These are phyloP conservation scores for Bryoerythrophyllum caledonicum DNA, from an alignment of 225 moss, liverwort and hornwort genomes.

Conservation along the genomic window DNA sequence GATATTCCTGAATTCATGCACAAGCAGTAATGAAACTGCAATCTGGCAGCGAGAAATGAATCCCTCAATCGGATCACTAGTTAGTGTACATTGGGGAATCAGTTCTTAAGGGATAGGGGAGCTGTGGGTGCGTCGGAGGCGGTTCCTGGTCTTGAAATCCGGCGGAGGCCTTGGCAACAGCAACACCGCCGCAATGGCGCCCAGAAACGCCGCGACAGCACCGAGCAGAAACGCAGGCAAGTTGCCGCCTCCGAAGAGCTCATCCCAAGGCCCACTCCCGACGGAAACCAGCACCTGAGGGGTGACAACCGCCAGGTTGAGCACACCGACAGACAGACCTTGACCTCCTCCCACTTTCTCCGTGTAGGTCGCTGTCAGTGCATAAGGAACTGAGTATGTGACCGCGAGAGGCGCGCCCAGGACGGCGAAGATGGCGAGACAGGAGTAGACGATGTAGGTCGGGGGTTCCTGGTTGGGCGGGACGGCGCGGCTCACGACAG, in stretches of 20 bases:
- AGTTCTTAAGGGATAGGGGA: conserved; percentile 57
- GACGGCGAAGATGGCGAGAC: conserved; percentile 55
- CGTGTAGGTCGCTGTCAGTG: conserved; percentile 66
- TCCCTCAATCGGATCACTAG: background rate
- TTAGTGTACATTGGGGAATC: background rate
- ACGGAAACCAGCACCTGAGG: conserved; percentile 70
- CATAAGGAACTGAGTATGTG: conserved; percentile 73
- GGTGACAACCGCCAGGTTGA: conserved; percentile 69
- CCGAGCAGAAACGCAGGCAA: conserved; percentile 69
- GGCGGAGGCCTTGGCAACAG: conserved; percentile 65
- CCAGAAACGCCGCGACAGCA: conserved; percentile 45
- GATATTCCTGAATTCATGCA: background rate
- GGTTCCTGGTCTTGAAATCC: conserved; percentile 44
- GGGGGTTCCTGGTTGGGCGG: conserved; percentile 33
- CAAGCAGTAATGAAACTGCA: background rate
- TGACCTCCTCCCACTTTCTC: conserved; percentile 73
- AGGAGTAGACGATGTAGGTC: conserved; percentile 25
- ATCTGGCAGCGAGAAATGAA: background rate
- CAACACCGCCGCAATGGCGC: conserved; percentile 53
- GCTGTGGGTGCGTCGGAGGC: conserved; percentile 60
- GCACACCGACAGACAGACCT: conserved; percentile 71
- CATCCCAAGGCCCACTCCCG: conserved; percentile 71
- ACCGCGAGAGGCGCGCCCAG: conserved; percentile 71
- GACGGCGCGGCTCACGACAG: conserved; percentile 45
- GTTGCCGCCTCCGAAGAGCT: conserved; percentile 74